Evolutionary conservation across 306 rosid genomes (phyloP), one percentile per base, ranked within the genome.

Genomic region (Trichosanthes cucumerina): DNA sequence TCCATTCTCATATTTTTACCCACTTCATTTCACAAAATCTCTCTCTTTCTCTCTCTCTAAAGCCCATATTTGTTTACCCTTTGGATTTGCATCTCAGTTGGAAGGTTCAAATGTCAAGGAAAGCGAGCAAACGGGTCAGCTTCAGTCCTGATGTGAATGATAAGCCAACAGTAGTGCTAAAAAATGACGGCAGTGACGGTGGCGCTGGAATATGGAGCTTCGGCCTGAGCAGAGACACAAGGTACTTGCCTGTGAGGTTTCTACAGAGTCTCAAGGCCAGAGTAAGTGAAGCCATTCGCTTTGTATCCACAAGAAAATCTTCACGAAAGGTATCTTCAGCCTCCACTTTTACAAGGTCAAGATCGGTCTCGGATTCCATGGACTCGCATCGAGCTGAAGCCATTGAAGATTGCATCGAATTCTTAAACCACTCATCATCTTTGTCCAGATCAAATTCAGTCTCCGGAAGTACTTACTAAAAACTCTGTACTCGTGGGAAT

Each of bases 81-180:
- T 62, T 14, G 65, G 75, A 24, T 12, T 43, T 14, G 5, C n/a
- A 49, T 65, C 70, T 58, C 38, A 28, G 54, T 58, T 73, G 60
- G 59, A 26, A 34, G 81, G 19, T 44, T 63, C 34, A 65, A 57
- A 95, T 95, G 99, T 81, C 92, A 57, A 88, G 89, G 75, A 87
- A 81, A 80, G 81, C 82, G 24, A 83, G 87, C 80, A 88, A 78
- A 76, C 84, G 92, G 47, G 89, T 86, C 78, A 84, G 91, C 82
- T 91, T 90, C 81, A 92, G 97, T 82, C 91, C 93, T 39, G 93
- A 90, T 66, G 84, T 87, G n/a, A 81, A 87, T 74, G 96, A 91
- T 3, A 84, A 59, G 85, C 93, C 91, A 16, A 65, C 83, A 43
- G 83, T 88, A 18, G 24, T 59, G 64, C 89, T 81, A 52, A 88